phyloP scores from a whole-genome alignment of 495 filamentous ascomycete genomes.

The Hamigera avellanea region DNA sequence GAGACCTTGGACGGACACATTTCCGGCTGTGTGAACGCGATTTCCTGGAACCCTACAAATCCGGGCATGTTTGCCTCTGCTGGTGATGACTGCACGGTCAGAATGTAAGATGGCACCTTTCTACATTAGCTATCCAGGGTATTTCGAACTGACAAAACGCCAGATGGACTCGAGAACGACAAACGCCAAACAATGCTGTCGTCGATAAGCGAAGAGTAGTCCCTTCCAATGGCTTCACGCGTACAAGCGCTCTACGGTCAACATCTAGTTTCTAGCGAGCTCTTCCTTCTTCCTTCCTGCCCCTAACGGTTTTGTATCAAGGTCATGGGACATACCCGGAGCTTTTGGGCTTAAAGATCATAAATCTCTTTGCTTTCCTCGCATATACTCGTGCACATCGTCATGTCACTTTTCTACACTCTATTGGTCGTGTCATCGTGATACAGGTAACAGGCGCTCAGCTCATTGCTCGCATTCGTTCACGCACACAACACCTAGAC shows the following conservation, averaged over 20 bases:
- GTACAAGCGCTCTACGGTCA: slow-evolving; percentile 32
- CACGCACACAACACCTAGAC: not conserved
- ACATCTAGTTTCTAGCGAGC: slow-evolving; percentile 20
- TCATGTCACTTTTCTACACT: slow-evolving; percentile 1
- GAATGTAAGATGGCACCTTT: slow-evolving; percentile 51
- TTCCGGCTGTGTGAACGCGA: slow-evolving; percentile 73
- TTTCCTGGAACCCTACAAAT: slow-evolving; percentile 79
- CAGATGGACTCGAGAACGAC: slow-evolving; percentile 31
- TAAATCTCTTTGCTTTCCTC: not conserved
- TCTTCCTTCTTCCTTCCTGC: not conserved
- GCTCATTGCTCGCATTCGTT: not conserved
- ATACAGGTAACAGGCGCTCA: not conserved
- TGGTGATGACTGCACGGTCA: slow-evolving; percentile 75
- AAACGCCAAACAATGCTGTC: slow-evolving; percentile 11
- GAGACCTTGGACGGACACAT: slow-evolving; percentile 65
- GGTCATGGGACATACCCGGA: not conserved
- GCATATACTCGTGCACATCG: not conserved
- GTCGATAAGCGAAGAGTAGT: slow-evolving; percentile 15
- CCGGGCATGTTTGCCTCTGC: slow-evolving; percentile 82
- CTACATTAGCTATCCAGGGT: not conserved
- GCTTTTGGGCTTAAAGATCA: not conserved
- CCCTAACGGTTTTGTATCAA: slow-evolving; percentile 1
- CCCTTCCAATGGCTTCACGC: slow-evolving; percentile 23
- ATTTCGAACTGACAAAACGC: slow-evolving; percentile 11
- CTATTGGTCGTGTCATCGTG: not conserved